Evolutionary conservation across 1,284 basidiomycete genomes (phyloP).

Genomic region (Baeospora myosura): DNA sequence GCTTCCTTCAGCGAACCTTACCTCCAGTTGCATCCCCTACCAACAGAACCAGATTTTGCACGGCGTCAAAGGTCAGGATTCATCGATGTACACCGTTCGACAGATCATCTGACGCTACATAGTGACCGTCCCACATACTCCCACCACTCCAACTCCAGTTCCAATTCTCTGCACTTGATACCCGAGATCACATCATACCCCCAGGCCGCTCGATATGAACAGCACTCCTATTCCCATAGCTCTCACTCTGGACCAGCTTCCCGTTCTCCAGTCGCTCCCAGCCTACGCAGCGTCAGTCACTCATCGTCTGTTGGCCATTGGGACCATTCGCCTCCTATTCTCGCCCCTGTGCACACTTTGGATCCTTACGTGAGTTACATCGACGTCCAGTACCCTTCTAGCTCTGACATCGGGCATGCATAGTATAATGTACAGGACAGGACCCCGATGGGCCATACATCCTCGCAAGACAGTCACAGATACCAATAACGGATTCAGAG

Average conservation of each 20-base stretch:
- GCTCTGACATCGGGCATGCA: not conserved
- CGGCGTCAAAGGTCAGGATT: conserved; percentile 44
- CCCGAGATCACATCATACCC: conserved; percentile 51
- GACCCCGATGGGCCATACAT: conserved; percentile 4
- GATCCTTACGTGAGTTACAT: conserved; percentile 51
- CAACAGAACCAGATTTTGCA: conserved; percentile 31
- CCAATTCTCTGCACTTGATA: conserved; percentile 45
- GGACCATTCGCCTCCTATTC: conserved; percentile 34
- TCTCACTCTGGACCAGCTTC: conserved; percentile 28
- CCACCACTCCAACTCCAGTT: conserved; percentile 33
- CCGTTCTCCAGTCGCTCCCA: conserved; percentile 29
- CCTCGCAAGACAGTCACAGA: conserved; percentile 9
- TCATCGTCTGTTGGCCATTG: conserved; percentile 42
- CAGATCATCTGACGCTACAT: conserved; percentile 10
- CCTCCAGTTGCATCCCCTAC: conserved; percentile 31
- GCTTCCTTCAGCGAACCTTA: conserved; percentile 26
- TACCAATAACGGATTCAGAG: conserved; percentile 10
- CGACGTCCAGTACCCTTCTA: conserved; percentile 7
- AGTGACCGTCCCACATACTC: conserved; percentile 29
- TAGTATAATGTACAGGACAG: conserved; percentile 1
- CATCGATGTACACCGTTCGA: conserved; percentile 6
- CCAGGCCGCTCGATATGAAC: conserved; percentile 43
- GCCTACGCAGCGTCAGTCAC: conserved; percentile 39
- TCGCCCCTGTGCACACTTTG: conserved; percentile 27
- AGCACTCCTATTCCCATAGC: conserved; percentile 28